Evolutionary conservation across 148 eudicot species (phyloP), one percentile per base, ranked within the genome.

Genomic region (Hydrangea macrophylla): DNA sequence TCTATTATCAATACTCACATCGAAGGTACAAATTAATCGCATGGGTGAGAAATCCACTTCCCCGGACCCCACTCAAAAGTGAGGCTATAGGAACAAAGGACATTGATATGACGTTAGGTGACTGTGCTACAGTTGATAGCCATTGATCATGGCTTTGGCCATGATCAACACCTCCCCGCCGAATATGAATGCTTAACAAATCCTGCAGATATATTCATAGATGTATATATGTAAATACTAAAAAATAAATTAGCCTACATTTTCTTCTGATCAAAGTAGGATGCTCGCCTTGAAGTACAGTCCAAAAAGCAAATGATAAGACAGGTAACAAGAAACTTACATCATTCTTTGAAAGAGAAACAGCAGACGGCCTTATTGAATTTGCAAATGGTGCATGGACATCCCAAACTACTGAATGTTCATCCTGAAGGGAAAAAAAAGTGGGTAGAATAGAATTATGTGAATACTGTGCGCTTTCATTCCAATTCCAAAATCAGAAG

Each of bases 91-190:
- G 86, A 58, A 79, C 82, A 67, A 82, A 79, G 33, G 86, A 82
- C 86, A 82, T 76, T 15, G 80, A 79, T 58, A 82, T 64, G 37
- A 79, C 86, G 73, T 73, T 76, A 3, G 83, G 86, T 27, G 78
- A 66, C 40, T 73, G 80, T 26, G 80, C 30, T 76, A 82, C 68
- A 32, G 74, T 67, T 10, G 83, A 73, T 54, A 79, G 76, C 86
- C 86, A 82, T 55, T 67, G 27, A 67, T 82, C 65, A 68, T 82
- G 83, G 64, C 76, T 79, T 75, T 84, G 84, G 32, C 92, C 95
- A 5, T 59, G 50, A 82, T 93, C 94, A 66, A 86, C 66, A 54
- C 98, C 98, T 68, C 98, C 98, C 60, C 89, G 83, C 56, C 90
- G 78, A 27, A 90, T 68, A 72, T 65, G 84, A 76, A 90, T 82